Base-by-base conservation (phyloP, 2,329 filamentous ascomycete species). In the Fusarium oligoseptatum region DNA sequence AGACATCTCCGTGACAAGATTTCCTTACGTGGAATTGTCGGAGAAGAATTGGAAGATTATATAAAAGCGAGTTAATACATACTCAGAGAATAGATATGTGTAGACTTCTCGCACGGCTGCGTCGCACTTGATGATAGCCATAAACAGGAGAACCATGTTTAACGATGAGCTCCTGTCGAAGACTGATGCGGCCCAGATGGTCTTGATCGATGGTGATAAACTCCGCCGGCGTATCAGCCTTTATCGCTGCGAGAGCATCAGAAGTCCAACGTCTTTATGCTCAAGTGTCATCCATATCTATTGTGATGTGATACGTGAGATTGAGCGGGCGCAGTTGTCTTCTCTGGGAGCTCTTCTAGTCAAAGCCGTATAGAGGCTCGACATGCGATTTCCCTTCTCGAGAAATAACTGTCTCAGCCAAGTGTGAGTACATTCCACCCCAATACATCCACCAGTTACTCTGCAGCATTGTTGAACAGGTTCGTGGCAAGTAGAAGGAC, bases 271-370 rank as follows among this genome's bases (percentile, higher is more conserved):
- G 7, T 32, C 24, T 55, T 55, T 20, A 24, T 20, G 14, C 15
- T 1, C n/a, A 27, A 3, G 12, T 1, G 41, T 17, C 34, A 36
- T 14, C 73, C 77, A 36, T 74, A 87, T 88, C 88, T 87, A 90
- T 89, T 0, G 86, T 88, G 68, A 89, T 88, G 73, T 89, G 81
- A 73, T 88, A 90, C 3, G 83, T 83, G 0, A 86, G 84, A 77
- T 88, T 89, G 77, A 88, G 89, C 0, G 87, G 87, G 3, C 87
- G 82, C 39, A 86, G 82, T 41, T 83, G 81, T 4, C 76, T 70
- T 0, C 87, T 86, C 10, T 82, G 78, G 1, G 80, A 81, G 2
- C 76, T 68, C 41, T 81, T 77, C 84, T 86, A 87, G 70, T 87
- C 80, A 66, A 87, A 85, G 6, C 79, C 74, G 5, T 66, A 9